phyloP scores from a whole-genome alignment of 2,329 filamentous ascomycete genomes.

The Cladosporium velox region DNA sequence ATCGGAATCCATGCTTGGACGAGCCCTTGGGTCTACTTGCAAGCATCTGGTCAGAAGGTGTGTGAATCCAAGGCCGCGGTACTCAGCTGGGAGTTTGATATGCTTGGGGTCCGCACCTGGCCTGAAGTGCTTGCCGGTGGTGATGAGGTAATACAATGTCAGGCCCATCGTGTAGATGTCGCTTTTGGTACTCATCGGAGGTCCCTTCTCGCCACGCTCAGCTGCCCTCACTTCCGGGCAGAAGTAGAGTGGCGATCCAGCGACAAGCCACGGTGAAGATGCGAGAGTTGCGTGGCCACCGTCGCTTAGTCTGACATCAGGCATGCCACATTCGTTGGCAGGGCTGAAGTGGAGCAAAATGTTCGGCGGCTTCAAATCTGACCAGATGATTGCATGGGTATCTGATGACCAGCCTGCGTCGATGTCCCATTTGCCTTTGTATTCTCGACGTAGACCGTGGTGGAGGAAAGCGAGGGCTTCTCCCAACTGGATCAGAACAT shows the following conservation, averaged over 20 bases:
- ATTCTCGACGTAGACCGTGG: conserved; percentile 21
- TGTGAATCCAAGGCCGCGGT: not conserved
- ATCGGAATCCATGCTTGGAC: conserved; percentile 5
- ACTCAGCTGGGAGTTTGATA: not conserved
- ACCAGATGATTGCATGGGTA: conserved; percentile 24
- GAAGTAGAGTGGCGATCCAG: not conserved
- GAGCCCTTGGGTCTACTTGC: not conserved
- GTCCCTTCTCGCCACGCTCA: not conserved
- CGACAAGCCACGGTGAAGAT: not conserved
- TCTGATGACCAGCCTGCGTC: not conserved
- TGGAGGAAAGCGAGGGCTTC: conserved; percentile 33
- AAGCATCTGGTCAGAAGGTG: not conserved
- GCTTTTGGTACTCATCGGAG: not conserved
- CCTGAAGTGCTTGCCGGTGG: no score
- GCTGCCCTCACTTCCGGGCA: not conserved
- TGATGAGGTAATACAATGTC: conserved; percentile 1
- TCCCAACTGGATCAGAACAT: conserved; percentile 29
- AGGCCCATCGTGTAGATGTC: conserved; percentile 10
- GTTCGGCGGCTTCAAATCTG: conserved; percentile 31
- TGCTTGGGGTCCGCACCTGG: no score
- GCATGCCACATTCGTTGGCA: conserved; percentile 18
- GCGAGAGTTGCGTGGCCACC: conserved; percentile 24
- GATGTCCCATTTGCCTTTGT: not conserved
- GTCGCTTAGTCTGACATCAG: conserved; percentile 29
- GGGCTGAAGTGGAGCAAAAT: conserved; percentile 24